Evolutionary conservation across 495 filamentous ascomycete genomes (phyloP).

Genomic region (Penicillium fimorum): DNA sequence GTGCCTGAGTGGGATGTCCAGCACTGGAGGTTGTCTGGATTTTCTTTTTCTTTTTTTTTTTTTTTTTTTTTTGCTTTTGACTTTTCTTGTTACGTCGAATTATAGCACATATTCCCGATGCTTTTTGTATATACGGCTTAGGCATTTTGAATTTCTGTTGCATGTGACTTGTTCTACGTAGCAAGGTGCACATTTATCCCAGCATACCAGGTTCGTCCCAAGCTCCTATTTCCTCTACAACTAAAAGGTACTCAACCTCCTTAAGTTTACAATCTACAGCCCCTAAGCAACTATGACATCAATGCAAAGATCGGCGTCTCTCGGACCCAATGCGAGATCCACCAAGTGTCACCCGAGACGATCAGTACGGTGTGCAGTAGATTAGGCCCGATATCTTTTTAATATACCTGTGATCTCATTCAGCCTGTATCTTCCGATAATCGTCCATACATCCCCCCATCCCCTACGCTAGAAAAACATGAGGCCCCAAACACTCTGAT

Average conservation of each 20-base stretch:
- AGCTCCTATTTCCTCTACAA: neutral
- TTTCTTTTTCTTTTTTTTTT: neutral
- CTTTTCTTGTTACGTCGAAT: neutral
- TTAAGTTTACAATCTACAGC: neutral
- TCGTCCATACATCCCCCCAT: neutral
- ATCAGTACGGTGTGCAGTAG: neutral
- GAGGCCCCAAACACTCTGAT: neutral
- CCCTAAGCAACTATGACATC: neutral
- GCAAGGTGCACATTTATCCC: neutral
- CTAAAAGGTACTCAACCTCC: neutral
- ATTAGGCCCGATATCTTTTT: neutral
- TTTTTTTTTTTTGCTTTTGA: conserved; percentile 1
- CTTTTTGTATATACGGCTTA: conserved; percentile 7
- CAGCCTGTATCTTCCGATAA: neutral
- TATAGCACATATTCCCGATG: conserved; percentile 7
- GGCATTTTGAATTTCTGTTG: conserved; percentile 1
- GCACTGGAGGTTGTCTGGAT: conserved; percentile 4
- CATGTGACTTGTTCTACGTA: neutral
- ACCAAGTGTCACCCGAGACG: neutral
- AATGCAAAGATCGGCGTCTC: neutral
- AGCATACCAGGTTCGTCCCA: neutral
- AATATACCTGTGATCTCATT: conserved; percentile 4
- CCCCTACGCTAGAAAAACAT: neutral
- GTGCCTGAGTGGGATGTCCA: neutral
- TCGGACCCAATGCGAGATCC: neutral